Conservation (phyloP, 805 yeast genomes). For the Teunomyces cretensis region DNA sequence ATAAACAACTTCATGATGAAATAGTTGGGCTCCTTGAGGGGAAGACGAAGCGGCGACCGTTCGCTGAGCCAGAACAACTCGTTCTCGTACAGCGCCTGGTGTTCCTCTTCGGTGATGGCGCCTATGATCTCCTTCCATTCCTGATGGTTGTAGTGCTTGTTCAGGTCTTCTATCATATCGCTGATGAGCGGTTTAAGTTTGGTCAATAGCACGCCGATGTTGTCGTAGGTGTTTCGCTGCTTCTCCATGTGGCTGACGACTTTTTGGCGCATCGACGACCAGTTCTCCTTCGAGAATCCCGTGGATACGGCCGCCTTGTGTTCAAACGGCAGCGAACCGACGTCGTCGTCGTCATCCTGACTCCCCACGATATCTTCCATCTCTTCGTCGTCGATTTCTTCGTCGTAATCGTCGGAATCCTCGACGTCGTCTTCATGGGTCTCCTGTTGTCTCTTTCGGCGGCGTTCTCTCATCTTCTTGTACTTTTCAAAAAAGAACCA, state of each 20-base stretch:
- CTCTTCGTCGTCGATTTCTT: constrained; percentile 9
- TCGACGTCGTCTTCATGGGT: constrained; percentile 6
- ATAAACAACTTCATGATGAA: constrained; percentile 41
- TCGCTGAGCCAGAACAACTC: constrained; percentile 63
- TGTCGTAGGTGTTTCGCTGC: constrained; percentile 15
- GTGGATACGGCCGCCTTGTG: background rate
- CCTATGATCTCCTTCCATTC: constrained; percentile 50
- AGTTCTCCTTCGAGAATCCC: background rate
- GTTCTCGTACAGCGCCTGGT: constrained; percentile 8
- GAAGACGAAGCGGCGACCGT: constrained; percentile 66
- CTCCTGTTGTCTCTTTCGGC: background rate
- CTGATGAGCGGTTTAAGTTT: constrained; percentile 28
- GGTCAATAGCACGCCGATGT: constrained; percentile 28
- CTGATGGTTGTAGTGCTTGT: constrained; percentile 44
- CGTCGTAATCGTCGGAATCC: constrained; percentile 6
- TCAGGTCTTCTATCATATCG: constrained; percentile 40
- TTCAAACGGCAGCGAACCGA: background rate
- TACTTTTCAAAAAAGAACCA: constrained; percentile 5
- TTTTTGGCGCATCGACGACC: constrained; percentile 1
- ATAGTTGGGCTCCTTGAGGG: constrained; percentile 67
- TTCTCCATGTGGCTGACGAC: constrained; percentile 7
- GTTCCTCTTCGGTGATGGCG: background rate
- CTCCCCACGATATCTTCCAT: constrained; percentile 6
- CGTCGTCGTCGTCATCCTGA: constrained; percentile 1
- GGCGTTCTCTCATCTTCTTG: background rate